phyloP scores from a whole-genome alignment of 805 yeast species.

The Wickerhamomyces chaumierensis region DNA sequence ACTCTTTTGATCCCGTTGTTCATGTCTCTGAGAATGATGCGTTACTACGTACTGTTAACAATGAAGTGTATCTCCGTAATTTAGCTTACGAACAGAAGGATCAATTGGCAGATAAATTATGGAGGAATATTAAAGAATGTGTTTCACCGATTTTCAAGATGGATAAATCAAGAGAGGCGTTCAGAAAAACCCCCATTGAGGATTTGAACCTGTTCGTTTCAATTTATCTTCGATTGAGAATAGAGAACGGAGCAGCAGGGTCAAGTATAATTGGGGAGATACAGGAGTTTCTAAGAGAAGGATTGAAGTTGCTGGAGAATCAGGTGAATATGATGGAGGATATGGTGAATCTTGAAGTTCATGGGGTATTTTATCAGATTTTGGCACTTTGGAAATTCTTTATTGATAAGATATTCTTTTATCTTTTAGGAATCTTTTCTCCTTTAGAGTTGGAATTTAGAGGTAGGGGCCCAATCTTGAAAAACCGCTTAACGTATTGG shows the following conservation, averaged over 20 bases:
- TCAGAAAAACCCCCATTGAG: constrained; percentile 40
- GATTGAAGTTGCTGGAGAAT: constrained; percentile 30
- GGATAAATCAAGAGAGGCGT: constrained; percentile 18
- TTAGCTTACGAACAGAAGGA: constrained; percentile 25
- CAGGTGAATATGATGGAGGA: constrained; percentile 22
- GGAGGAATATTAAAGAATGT: constrained; percentile 32
- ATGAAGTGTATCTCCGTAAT: constrained; percentile 20
- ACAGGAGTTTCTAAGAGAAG: constrained; percentile 30
- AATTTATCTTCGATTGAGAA: constrained; percentile 26
- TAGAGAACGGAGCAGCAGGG: constrained; percentile 25
- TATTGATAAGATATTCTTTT: constrained; percentile 41
- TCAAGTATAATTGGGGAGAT: constrained; percentile 31
- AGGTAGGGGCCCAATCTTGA: constrained; percentile 18
- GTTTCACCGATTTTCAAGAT: constrained; percentile 37
- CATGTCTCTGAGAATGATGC: constrained; percentile 19
- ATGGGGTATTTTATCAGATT: constrained; percentile 18
- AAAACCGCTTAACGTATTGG: constrained; percentile 18
- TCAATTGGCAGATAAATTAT: constrained; percentile 34
- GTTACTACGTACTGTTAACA: constrained; percentile 19
- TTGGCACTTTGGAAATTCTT: constrained; percentile 47
- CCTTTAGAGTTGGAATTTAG: constrained; percentile 44
- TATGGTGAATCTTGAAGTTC: constrained; percentile 18
- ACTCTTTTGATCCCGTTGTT: constrained; percentile 22
- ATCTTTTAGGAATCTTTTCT: constrained; percentile 46
- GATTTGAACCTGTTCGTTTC: constrained; percentile 40